Evolutionary conservation across 805 yeast species (phyloP), one percentile per base, ranked within the genome.

Genomic region (Pichia paraexigua): DNA sequence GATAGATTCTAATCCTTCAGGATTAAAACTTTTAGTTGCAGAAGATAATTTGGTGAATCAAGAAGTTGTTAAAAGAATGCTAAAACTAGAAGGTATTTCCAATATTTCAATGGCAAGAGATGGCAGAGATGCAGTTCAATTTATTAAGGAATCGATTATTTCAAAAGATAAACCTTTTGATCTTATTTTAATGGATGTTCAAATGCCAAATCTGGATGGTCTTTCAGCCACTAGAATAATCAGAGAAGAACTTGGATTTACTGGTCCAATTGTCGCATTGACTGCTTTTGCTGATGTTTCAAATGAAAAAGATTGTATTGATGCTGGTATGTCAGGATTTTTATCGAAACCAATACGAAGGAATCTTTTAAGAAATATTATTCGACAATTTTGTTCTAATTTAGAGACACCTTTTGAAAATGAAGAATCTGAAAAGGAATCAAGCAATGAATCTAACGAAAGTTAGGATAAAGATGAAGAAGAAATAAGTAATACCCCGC

Each of bases 231-330:
- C 98, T 0, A 79, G 73, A 54, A 73, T 77, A 61, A 85, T 92
- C 37, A 73, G 97, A 44, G 68, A 72, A 18, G 82, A 85, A 43
- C 65, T 86, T 53, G 70, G 75, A 6, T 87, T 78, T 61, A 63
- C 64, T 1, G 77, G 78, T 8, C 97, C 97, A 0, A 90, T 94
- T 52, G 94, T 92, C 40, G 98, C 97, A 0, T 75, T 92, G 50
- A 91, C 98, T 0, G 98, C 97, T 1, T 92, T 86, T 72, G 97
- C 97, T 0, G 97, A 92, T 66, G 89, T 87, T 56, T 83, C 91
- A 45, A 92, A 91, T 61, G 90, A 86, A 41, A 83, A 82, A 58
- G 95, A 82, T 54, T 91, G 98, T 66, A 64, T 87, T 52, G 84
- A 80, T 20, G 83, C 85, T n/a, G 98, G 98, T 4, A 94, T 92